Base-by-base conservation (phyloP, 371 early-diverging fungal genomes). In the Saksenaea oblongispora region DNA sequence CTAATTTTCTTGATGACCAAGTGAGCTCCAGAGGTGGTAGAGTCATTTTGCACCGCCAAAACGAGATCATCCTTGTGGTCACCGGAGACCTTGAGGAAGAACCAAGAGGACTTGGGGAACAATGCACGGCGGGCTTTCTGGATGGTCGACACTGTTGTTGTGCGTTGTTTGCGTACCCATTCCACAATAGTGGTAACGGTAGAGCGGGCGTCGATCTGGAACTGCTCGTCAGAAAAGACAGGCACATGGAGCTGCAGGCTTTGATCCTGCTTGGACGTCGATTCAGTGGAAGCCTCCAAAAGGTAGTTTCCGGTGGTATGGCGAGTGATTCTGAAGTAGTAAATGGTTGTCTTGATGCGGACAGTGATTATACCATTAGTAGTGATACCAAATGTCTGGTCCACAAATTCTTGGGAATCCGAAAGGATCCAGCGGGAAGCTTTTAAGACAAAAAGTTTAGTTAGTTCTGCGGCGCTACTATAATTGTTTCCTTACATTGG, bases 361-460 rank as follows among this genome's bases (percentile, higher is more conserved):
- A 79, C 58, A 37, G 69, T 69, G 31, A 79, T 56, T 0, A 70
- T 51, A 18, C 80, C 80, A 57, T 66, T 67, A 1, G 63, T 17
- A 18, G 69, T 66, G 53, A 79, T 79, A 18, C 63, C 61, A 56
- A 70, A 69, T 14, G 66, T 73, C 59, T 79, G 80, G 24, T 72
- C 69, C 18, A 69, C 64, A 27, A 63, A 66, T 1, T 61, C 66
- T 27, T 70, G 62, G 42, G 71, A 63, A 59, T 70, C 70, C 0
- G 72, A 70, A n/a, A 79, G 69, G 27, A 73, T 54, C 80, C 80
- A 79, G 42, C 53, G 64, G 22, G 64, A 63, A 34, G 77, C 76
- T 75, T 34, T 10, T 0, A 53, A 10, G 57, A 51, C 10, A 60
- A 54, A 54, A 51, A 28, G 36, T 24, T 4, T 39, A 11, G 1